Percentiles rank a stretch among this genome's conserved stretches.
Evolutionary conservation across 1,284 basidiomycete genomes (phyloP).

Genomic region (Cutaneotrichosporon arboriforme): DNA sequence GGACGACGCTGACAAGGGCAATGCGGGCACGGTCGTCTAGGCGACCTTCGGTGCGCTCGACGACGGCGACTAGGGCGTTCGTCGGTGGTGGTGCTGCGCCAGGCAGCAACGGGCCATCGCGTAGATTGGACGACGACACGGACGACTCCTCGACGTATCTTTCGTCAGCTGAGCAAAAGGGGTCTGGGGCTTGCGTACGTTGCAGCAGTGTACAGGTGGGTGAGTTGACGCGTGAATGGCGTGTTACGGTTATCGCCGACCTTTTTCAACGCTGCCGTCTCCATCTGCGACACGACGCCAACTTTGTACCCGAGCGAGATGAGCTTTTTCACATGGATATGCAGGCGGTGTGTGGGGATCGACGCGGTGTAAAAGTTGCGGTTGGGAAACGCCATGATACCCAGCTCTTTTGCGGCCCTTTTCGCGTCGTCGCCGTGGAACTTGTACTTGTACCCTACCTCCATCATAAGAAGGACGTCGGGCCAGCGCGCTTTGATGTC

Average conservation of each 20-base stretch:
- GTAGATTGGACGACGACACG: constrained; percentile 30
- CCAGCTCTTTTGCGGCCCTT: constrained; percentile 8
- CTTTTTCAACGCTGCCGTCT: constrained; percentile 94
- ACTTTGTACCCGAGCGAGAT: constrained; percentile 83
- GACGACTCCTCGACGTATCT: constrained; percentile 47
- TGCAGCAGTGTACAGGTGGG: constrained; percentile 77
- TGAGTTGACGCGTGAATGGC: constrained; percentile 75
- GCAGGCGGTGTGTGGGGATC: constrained; percentile 72
- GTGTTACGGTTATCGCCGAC: constrained; percentile 72
- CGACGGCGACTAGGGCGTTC: constrained; percentile 52
- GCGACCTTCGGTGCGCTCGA: constrained; percentile 59
- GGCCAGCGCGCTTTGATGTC: constrained; percentile 67
- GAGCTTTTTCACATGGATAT: constrained; percentile 83
- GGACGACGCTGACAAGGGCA: constrained; percentile 72
- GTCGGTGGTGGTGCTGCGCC: constrained; percentile 38
- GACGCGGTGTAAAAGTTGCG: constrained; percentile 78
- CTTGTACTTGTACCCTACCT: constrained; percentile 77
- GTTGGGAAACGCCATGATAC: constrained; percentile 63
- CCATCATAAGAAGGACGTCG: constrained; percentile 70
- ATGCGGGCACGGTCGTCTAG: constrained; percentile 60
- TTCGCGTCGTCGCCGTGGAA: constrained; percentile 88
- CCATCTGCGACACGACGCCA: constrained; percentile 84
- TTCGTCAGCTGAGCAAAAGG: neutral
- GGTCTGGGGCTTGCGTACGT: constrained; percentile 66
- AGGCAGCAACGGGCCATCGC: constrained; percentile 32